Conservation (phyloP, 1,139 yeast species). For the Neolecta irregularis region DNA sequence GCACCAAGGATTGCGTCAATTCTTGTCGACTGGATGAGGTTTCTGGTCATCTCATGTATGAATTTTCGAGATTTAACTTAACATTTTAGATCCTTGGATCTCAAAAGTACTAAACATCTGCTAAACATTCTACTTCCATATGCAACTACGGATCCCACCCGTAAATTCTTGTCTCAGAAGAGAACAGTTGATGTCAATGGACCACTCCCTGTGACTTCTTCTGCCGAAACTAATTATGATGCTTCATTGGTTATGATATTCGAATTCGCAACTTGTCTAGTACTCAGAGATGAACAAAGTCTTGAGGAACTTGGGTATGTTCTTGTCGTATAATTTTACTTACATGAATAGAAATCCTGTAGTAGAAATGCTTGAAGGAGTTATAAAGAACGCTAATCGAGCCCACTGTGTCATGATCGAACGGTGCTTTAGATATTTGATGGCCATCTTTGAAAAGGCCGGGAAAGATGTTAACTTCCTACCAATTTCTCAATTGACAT, state of each 20-base stretch:
- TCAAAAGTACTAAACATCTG: slow-evolving; percentile 10
- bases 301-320: slow-evolving; percentile 3
- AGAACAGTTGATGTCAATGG: too few species aligned
- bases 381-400: neutral
- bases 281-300: neutral
- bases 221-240: slow-evolving; percentile 4
- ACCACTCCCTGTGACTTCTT: too few species aligned
- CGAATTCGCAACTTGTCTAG: slow-evolving; percentile 8
- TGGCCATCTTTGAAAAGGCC: too few species aligned
- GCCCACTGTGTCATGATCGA: slow-evolving; percentile 7
- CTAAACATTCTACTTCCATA: slow-evolving; percentile 16
- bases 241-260: slow-evolving; percentile 6
- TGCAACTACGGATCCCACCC: too few species aligned
- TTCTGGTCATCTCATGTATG: slow-evolving; percentile 28
- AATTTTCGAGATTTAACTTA: slow-evolving; percentile 18
- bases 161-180: neutral
- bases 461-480: too few species aligned
- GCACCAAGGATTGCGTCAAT: slow-evolving; percentile 67
- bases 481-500: too few species aligned
- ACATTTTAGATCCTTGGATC: slow-evolving; percentile 9
- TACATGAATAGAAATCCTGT: too few species aligned
- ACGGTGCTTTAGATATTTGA: slow-evolving; percentile 6
- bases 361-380: neutral
- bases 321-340: too few species aligned
- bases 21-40: slow-evolving; percentile 44